These are phyloP conservation scores for Fragaria vesca DNA, from an alignment of 306 rosid species.

Conservation along the genomic window DNA sequence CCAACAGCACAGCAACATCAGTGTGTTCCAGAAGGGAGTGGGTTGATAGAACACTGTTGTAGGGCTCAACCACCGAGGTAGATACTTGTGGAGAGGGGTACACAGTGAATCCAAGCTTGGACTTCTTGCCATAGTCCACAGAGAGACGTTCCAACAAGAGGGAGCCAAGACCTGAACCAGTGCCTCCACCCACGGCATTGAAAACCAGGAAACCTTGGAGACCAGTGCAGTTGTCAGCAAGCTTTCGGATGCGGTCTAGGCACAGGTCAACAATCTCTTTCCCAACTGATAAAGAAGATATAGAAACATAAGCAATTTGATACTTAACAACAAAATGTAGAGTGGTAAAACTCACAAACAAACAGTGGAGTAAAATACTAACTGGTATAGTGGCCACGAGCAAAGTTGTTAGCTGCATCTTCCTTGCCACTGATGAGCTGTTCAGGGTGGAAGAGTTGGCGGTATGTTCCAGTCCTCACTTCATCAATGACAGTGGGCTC, in stretches of 20 bases:
- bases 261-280: slow-evolving; percentile 84
- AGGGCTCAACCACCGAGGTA: slow-evolving; percentile 85
- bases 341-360: background rate
- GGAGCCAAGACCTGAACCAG: slow-evolving; percentile 85
- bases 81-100: slow-evolving; percentile 83
- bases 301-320: background rate
- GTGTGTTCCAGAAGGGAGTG: slow-evolving; percentile 83
- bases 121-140: slow-evolving; percentile 77
- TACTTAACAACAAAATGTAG: background rate
- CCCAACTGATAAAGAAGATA: slow-evolving; percentile 49
- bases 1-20: slow-evolving; percentile 76
- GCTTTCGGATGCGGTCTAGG: slow-evolving; percentile 74
- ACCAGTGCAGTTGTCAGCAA: slow-evolving; percentile 85
- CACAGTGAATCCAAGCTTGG: slow-evolving; percentile 81
- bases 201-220: slow-evolving; percentile 82
- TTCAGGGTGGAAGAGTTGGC: slow-evolving; percentile 79
- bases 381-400: slow-evolving; percentile 90
- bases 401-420: slow-evolving; percentile 82
- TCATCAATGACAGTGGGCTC: slow-evolving; percentile 85
- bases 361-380: background rate
- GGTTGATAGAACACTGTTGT: slow-evolving; percentile 80
- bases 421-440: slow-evolving; percentile 84
- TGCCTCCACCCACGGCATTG: slow-evolving; percentile 87
- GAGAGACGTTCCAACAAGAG: slow-evolving; percentile 75
- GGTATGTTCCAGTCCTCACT: slow-evolving; percentile 75